Evolutionary conservation across 768 basidiomycete genomes (phyloP).

Genomic region (Strobilomyces confusus): DNA sequence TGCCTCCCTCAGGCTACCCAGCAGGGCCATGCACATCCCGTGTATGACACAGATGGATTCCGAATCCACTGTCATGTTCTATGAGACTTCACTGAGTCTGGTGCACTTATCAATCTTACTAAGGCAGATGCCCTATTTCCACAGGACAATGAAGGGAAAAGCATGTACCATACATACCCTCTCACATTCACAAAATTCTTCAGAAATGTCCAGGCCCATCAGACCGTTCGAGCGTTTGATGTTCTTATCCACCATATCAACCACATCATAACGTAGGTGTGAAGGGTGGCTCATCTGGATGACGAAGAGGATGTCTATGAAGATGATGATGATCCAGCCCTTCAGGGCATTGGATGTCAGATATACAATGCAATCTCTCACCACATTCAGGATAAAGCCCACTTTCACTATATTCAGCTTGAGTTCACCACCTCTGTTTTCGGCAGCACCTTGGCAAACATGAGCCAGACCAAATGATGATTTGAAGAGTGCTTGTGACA

Average conservation of each 20-base stretch:
- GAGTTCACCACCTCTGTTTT: background rate
- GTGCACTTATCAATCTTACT: background rate
- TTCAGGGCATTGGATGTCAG: background rate
- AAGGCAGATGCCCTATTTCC: background rate
- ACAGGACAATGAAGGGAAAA: background rate
- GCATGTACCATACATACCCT: background rate
- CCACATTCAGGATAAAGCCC: background rate
- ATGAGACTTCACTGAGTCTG: background rate
- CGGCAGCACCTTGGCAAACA: background rate
- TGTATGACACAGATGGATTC: background rate
- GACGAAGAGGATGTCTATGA: background rate
- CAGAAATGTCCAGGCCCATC: constrained; percentile 1
- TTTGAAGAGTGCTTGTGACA: background rate
- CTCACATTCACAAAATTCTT: background rate
- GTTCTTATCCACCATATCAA: background rate
- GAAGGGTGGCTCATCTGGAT: no score
- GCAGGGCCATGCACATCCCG: background rate
- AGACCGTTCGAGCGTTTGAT: background rate
- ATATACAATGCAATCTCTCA: background rate
- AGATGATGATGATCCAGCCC: background rate
- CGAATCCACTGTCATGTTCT: background rate
- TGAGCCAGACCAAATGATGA: background rate
- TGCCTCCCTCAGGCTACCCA: background rate
- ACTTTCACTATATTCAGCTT: background rate
- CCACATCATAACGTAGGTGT: no score